Base-by-base conservation (phyloP, 495 filamentous ascomycete species). In the Talaromyces ruber region DNA sequence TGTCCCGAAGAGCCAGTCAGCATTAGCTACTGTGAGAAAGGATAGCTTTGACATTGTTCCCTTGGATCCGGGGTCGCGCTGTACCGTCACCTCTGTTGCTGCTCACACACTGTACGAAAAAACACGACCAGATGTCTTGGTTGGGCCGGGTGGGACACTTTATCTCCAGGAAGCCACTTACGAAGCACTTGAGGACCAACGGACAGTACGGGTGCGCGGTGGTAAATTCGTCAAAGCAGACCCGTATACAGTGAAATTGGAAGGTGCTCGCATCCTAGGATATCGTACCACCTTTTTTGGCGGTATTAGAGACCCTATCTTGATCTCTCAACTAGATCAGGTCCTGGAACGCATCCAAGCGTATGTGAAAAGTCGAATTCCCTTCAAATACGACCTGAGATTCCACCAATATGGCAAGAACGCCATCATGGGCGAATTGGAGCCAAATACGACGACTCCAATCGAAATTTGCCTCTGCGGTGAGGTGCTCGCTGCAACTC, bases 81-180 rank as follows among this genome's bases (percentile, higher is more conserved):
- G 78, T 65, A 78, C 74, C 3, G 70, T 70, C 2, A 47, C 70
- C 1, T 72, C 70, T 9, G 74, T 81, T 1, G 76, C 76, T 4
- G 76, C 76, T 0, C 76, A 79, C 56, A 72, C 76, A 1, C 68
- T 81, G 58, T 79, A 79, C 34, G 78, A 81, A 67, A 81, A 79
- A 51, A 62, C 68, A 1, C 66, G 74, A 21, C 75, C 78, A 2
- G 76, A 78, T 64, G 51, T 75, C 1, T 66, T 77, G 4, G 56
- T 66, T n/a, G 76, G 76, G 0, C 78, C 78, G 6, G 78, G 78
- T 74, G 76, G 54, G 14, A 6, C 25, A 14, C 54, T 57, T 3
- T 24, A 57, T 29, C n/a, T 57, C n/a, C n/a, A n/a, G n/a, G n/a
- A n/a, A n/a, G 22, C 4, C 24, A 4, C 16, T 7, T 9, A 21